phyloP scores from a whole-genome alignment of 78 protist genomes.

The Tieghemostelium lacteum region DNA sequence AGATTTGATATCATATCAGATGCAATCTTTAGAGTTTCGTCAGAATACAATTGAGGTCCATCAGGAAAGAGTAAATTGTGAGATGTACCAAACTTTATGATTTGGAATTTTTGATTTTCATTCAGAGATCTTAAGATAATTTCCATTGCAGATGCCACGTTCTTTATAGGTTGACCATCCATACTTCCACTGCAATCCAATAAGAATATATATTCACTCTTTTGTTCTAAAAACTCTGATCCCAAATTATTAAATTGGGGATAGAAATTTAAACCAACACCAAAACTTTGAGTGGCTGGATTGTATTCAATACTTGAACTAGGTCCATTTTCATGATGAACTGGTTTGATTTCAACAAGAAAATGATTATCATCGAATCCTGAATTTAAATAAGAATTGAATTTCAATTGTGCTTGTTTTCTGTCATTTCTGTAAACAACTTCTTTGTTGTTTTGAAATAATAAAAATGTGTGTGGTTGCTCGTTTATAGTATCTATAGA shows the following conservation, averaged over 20 bases:
- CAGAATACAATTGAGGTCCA: not conserved
- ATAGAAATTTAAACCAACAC: not conserved
- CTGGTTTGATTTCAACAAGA: not conserved
- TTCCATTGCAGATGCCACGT: conserved; percentile 8
- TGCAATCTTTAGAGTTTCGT: not conserved
- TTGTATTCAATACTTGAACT: not conserved
- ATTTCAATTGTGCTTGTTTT: no score
- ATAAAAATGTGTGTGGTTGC: no score
- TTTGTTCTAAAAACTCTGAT: conserved; percentile 18
- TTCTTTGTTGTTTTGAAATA: no score
- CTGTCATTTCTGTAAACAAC: no score
- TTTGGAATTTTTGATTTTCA: conserved; percentile 33
- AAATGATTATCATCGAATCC: conserved; percentile 17
- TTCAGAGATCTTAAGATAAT: conserved; percentile 10
- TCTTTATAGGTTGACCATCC: conserved; percentile 1
- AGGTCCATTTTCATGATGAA: not conserved
- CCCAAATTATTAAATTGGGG: not conserved
- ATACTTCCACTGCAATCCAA: conserved; percentile 49
- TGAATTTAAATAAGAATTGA: conserved; percentile 40
- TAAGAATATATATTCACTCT: conserved; percentile 11
- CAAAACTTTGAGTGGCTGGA: not conserved
- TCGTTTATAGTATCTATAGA: no score
- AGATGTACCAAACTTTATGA: not conserved
- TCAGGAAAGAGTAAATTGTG: not conserved
- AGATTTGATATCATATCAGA: no score